Evolutionary conservation across 2,329 filamentous ascomycete genomes (phyloP).

Genomic region (Pseudogymnoascus sp.): DNA sequence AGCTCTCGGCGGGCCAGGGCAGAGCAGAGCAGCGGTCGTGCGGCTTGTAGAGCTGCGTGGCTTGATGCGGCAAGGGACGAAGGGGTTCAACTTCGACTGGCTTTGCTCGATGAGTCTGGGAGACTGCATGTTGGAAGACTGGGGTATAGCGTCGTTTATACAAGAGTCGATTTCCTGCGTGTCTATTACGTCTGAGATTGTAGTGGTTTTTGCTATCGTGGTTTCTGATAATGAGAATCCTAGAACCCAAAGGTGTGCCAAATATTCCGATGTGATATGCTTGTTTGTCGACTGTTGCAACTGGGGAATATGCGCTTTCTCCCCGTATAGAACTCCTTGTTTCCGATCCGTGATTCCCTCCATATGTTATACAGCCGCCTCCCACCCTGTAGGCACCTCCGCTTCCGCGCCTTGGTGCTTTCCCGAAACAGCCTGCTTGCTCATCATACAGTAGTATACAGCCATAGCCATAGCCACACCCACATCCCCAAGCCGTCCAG

Average conservation of each 20-base stretch:
- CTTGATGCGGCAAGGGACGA: not conserved
- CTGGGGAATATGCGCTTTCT: not conserved
- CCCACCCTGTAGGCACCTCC: not conserved
- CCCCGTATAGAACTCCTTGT: not conserved
- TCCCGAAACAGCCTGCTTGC: not conserved
- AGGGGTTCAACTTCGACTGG: not conserved
- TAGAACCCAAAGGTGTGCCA: not conserved
- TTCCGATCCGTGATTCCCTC: not conserved
- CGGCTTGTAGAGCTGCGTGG: not conserved
- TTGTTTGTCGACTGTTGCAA: not conserved
- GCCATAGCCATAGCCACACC: not conserved
- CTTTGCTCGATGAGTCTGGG: conserved; percentile 1
- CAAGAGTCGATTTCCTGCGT: conserved; percentile 9
- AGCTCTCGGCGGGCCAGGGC: conserved; percentile 6
- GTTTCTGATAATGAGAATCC: conserved; percentile 5
- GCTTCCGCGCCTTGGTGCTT: not conserved
- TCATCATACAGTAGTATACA: not conserved
- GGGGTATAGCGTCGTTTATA: conserved; percentile 3
- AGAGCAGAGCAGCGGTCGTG: not conserved
- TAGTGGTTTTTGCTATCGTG: not conserved
- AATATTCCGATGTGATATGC: not conserved
- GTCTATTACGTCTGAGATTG: conserved; percentile 4
- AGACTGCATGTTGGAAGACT: conserved; percentile 1
- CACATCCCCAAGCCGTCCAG: not conserved
- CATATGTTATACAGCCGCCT: not conserved